These are phyloP conservation scores for Kwoniella dendrophila DNA, from an alignment of 768 basidiomycete species.

Conservation along the genomic window DNA sequence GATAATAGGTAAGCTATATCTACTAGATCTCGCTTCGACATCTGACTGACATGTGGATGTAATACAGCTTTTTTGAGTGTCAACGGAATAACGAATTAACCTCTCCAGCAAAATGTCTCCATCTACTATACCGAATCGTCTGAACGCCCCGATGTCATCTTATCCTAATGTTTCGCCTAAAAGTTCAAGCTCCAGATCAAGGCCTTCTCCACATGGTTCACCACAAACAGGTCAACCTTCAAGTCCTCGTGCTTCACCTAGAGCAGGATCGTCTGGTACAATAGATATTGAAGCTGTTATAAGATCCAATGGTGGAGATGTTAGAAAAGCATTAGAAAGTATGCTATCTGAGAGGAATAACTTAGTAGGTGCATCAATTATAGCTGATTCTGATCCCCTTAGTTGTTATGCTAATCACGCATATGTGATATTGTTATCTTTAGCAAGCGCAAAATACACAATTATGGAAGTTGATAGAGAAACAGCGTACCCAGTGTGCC, in stretches of 20 bases:
- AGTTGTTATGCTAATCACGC: not conserved
- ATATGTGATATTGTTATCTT: not conserved
- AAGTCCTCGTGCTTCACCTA: conserved; percentile 30
- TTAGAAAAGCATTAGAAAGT: conserved; percentile 68
- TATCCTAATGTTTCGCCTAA: conserved; percentile 10
- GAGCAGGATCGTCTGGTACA: conserved; percentile 17
- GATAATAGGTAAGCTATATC: no score
- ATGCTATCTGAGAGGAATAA: conserved; percentile 77
- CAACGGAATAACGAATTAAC: not conserved
- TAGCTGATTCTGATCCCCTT: not conserved
- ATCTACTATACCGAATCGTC: conserved; percentile 21
- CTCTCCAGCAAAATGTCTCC: conserved; percentile 12
- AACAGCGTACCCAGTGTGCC: conserved; percentile 78
- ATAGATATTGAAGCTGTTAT: conserved; percentile 43
- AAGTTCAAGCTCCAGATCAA: conserved; percentile 9
- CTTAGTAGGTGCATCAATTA: conserved; percentile 56
- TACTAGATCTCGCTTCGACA: no score
- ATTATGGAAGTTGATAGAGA: conserved; percentile 94
- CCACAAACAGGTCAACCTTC: conserved; percentile 25
- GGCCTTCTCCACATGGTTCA: conserved; percentile 22
- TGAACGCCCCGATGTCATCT: conserved; percentile 12
- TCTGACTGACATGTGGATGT: not conserved
- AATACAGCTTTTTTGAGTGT: not conserved
- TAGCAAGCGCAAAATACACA: conserved; percentile 75
- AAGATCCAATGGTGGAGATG: conserved; percentile 40